These are phyloP conservation scores for Podospora appendiculata DNA, from an alignment of 495 filamentous ascomycete genomes.

Conservation along the genomic window DNA sequence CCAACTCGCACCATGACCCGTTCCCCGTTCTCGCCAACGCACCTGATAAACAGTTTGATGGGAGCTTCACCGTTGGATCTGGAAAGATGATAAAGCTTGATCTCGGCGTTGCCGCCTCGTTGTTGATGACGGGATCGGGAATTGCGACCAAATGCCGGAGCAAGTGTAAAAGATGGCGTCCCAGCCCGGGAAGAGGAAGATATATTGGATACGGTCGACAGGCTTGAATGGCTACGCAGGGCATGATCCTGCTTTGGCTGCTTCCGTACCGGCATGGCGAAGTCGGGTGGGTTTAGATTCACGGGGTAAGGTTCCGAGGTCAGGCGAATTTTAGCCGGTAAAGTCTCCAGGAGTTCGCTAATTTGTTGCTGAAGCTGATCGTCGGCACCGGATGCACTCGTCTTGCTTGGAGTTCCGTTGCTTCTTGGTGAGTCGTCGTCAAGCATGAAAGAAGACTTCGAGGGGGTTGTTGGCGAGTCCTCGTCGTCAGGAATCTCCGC, in stretches of 20 bases:
- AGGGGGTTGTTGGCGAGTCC: conserved; percentile 17
- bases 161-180: conserved; percentile 63
- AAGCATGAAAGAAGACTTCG: conserved; percentile 6
- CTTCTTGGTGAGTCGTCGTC: conserved; percentile 25
- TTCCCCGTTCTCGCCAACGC: conserved; percentile 83
- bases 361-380: conserved; percentile 80
- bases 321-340: conserved; percentile 75
- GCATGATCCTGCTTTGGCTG: conserved; percentile 24
- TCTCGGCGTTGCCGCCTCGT: conserved; percentile 50
- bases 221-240: conserved; percentile 33
- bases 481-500: conserved; percentile 24
- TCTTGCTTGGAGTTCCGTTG: conserved; percentile 23
- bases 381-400: conserved; percentile 33
- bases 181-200: conserved; percentile 42
- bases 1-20: conserved; percentile 96
- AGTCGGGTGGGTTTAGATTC: conserved; percentile 41
- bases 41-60: conserved; percentile 86
- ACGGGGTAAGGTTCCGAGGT: conserved; percentile 42
- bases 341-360: conserved; percentile 67
- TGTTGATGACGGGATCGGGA: conserved; percentile 33
- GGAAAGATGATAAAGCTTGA: conserved; percentile 90
- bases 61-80: conserved; percentile 72
- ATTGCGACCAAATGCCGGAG: conserved; percentile 46
- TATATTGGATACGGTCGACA: conserved; percentile 25
- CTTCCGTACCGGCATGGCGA: conserved; percentile 31